Conservation (phyloP, 495 filamentous ascomycete species). For the Neurospora sp. region DNA sequence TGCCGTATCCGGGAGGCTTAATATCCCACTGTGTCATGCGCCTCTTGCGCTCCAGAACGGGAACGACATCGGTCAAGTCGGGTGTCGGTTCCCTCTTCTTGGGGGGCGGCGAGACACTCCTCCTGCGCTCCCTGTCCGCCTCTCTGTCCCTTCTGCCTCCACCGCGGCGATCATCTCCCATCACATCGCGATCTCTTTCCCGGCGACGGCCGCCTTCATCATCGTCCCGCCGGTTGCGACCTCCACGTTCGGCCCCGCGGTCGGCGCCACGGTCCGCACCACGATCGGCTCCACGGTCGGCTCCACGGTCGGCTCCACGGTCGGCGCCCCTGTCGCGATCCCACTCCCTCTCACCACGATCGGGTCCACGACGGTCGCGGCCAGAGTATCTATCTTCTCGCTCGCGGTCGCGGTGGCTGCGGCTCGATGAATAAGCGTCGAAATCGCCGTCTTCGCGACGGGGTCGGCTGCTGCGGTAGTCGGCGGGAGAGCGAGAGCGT, state of each 20-base stretch:
- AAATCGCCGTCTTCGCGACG: conserved; percentile 58
- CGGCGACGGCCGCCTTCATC: conserved; percentile 27
- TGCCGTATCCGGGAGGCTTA: conserved; percentile 96
- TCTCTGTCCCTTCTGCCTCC: conserved; percentile 36
- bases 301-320: conserved; percentile 29
- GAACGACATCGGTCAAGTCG: conserved; percentile 75
- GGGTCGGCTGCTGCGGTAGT: conserved; percentile 45
- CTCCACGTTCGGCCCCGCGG: conserved; percentile 37
- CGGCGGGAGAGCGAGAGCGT: conserved; percentile 64
- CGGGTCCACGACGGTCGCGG: conserved; percentile 39
- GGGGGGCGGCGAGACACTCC: conserved; percentile 67
- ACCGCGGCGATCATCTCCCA: conserved; percentile 40
- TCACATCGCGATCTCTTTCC: conserved; percentile 36
- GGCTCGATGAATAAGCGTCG: conserved; percentile 83
- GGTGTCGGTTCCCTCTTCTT: conserved; percentile 94
- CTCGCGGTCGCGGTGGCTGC: conserved; percentile 83
- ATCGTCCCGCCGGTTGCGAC: conserved; percentile 18
- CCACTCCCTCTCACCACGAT: conserved; percentile 44
- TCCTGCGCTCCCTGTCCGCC: conserved; percentile 56
- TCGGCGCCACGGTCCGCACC: conserved; percentile 48
- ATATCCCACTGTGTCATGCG: conserved; percentile 98
- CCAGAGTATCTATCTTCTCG: conserved; percentile 78
- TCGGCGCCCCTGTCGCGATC: conserved; percentile 56
- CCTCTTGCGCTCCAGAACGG: conserved; percentile 73
- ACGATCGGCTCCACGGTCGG: no score